phyloP scores from a whole-genome alignment of 768 basidiomycete genomes.

The Tephrocybe sp. region DNA sequence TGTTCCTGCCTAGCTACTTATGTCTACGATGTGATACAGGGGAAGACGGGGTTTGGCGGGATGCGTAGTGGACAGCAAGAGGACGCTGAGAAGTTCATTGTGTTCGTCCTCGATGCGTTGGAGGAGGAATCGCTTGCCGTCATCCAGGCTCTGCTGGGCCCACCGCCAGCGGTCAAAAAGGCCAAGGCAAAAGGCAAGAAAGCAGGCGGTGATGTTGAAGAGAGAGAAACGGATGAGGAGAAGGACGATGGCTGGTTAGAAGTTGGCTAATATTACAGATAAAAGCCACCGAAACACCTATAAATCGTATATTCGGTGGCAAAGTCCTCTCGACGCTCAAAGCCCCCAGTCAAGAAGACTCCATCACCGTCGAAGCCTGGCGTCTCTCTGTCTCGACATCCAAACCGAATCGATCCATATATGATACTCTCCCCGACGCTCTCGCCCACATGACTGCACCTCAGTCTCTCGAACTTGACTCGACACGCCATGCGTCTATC shows the following conservation, averaged over 20 bases:
- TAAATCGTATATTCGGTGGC: too few species aligned
- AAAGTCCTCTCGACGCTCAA: too few species aligned
- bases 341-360: too few species aligned
- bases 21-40: slow-evolving; percentile 90
- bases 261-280: too few species aligned
- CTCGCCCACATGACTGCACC: too few species aligned
- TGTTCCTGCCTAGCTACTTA: slow-evolving; percentile 83
- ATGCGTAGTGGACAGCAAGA: slow-evolving; percentile 97
- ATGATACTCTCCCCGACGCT: too few species aligned
- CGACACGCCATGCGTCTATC: too few species aligned
- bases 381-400: too few species aligned
- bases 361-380: too few species aligned
- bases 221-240: slow-evolving; percentile 26
- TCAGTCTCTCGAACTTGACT: too few species aligned
- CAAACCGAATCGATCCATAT: too few species aligned
- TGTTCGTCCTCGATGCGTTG: slow-evolving; percentile 91
- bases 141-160: slow-evolving; percentile 43
- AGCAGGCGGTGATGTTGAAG: slow-evolving; percentile 32
- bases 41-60: slow-evolving; percentile 88
- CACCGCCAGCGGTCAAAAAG: slow-evolving; percentile 32
- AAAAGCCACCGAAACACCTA: too few species aligned
- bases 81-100: slow-evolving; percentile 98
- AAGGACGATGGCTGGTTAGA: slow-evolving; percentile 84
- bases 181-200: slow-evolving; percentile 28
- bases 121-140: slow-evolving; percentile 86